These are phyloP conservation scores for Mucor racemosus DNA, from an alignment of 371 early-diverging fungal genomes.

Conservation along the genomic window DNA sequence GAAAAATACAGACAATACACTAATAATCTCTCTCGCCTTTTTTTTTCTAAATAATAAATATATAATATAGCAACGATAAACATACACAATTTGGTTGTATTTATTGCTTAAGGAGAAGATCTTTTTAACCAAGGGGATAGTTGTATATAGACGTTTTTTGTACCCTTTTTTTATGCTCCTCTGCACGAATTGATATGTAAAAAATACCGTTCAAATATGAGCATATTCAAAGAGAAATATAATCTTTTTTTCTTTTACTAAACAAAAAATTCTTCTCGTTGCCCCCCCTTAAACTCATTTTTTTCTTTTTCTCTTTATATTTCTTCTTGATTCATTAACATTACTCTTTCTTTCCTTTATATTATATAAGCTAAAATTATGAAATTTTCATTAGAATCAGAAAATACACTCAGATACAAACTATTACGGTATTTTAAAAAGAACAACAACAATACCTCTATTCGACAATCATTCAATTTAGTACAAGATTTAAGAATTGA, in stretches of 20 bases:
- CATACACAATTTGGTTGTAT: neutral
- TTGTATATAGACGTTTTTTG: neutral
- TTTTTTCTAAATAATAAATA: neutral
- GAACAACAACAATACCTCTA: neutral
- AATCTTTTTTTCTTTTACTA: neutral
- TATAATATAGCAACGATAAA: neutral
- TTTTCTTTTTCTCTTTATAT: neutral
- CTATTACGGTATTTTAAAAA: conserved; percentile 21
- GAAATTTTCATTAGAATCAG: conserved; percentile 2
- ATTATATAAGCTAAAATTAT: neutral
- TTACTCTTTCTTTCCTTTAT: neutral
- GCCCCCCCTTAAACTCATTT: neutral
- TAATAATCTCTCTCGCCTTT: neutral
- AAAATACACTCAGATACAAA: conserved; percentile 5
- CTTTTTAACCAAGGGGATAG: neutral
- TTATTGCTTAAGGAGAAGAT: conserved; percentile 1
- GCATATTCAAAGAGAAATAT: neutral
- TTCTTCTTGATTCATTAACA: neutral
- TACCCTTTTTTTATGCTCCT: neutral
- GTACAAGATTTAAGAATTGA: conserved; percentile 22
- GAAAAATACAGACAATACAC: neutral
- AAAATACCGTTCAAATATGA: neutral
- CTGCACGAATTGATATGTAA: no score
- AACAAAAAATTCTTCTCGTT: neutral
- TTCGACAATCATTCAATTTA: conserved; percentile 7